A percentile compares a stretch with the other conserved stretches of the same genome.
These are phyloP conservation scores for Xanthoconium purpureum DNA, from an alignment of 768 basidiomycete species.

Conservation along the genomic window DNA sequence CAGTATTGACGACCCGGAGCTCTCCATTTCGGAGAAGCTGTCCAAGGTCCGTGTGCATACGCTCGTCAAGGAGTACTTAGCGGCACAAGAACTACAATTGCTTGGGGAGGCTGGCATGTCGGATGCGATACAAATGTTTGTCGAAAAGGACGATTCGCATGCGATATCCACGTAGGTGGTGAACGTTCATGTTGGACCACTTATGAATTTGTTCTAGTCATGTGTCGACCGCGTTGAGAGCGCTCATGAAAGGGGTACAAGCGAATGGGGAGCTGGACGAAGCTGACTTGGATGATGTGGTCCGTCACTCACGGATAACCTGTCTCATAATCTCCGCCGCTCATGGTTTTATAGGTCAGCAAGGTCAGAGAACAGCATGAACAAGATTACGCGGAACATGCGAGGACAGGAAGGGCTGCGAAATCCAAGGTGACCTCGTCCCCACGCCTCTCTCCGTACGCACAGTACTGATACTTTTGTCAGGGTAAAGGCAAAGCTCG, in stretches of 20 bases:
- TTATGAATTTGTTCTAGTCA: constrained; percentile 45
- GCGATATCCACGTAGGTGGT: constrained; percentile 80
- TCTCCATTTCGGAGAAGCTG: constrained; percentile 68
- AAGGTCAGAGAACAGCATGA: constrained; percentile 73
- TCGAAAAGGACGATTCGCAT: constrained; percentile 96
- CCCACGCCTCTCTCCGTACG: neutral
- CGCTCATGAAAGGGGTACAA: constrained; percentile 65
- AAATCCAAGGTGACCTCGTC: constrained; percentile 44
- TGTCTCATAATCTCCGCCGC: neutral
- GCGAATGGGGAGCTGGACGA: constrained; percentile 67
- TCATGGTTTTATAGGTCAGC: constrained; percentile 43
- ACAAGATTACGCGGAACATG: constrained; percentile 53
- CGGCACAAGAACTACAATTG: constrained; percentile 90
- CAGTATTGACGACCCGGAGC: constrained; percentile 72
- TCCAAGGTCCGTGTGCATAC: constrained; percentile 82
- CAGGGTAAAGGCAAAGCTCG: constrained; percentile 55
- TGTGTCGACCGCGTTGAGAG: constrained; percentile 55
- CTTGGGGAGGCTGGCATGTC: constrained; percentile 88
- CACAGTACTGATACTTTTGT: neutral
- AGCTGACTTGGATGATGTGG: constrained; percentile 70
- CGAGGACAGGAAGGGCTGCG: constrained; percentile 34
- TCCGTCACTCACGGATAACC: constrained; percentile 31
- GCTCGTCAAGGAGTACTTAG: constrained; percentile 87
- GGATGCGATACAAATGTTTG: constrained; percentile 91
- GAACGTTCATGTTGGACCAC: neutral